Conservation (phyloP, 208 protist species). For the Crithidia bombi region DNA sequence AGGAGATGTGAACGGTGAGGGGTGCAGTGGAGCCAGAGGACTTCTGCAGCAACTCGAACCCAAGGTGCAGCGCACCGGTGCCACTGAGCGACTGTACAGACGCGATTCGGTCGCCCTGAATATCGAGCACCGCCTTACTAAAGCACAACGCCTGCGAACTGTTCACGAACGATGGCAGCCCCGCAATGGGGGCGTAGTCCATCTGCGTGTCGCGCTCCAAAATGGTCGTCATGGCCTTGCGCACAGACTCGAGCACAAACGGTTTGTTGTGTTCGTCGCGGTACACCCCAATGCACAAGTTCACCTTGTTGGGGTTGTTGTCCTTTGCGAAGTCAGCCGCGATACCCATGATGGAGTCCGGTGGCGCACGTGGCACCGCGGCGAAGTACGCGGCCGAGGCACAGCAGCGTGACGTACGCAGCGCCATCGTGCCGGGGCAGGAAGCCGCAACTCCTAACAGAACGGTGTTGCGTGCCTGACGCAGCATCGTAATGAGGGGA, state of each 20-base stretch:
- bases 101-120: conserved; percentile 57
- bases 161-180: conserved; percentile 81
- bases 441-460: neutral
- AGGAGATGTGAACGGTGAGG: conserved; percentile 50
- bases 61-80: conserved; percentile 80
- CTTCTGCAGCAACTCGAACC: conserved; percentile 55
- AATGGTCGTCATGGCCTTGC: conserved; percentile 54
- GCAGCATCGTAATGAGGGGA: conserved; percentile 13
- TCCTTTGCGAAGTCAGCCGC: conserved; percentile 73
- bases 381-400: conserved; percentile 47
- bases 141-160: conserved; percentile 86
- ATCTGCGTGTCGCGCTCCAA: conserved; percentile 50
- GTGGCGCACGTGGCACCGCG: conserved; percentile 47
- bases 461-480: conserved; percentile 1
- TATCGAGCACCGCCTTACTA: conserved; percentile 58
- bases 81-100: conserved; percentile 82
- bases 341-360: conserved; percentile 81
- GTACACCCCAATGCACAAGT: conserved; percentile 97
- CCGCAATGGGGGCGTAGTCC: conserved; percentile 97
- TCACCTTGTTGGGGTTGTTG: conserved; percentile 90
- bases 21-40: conserved; percentile 24
- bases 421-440: neutral
- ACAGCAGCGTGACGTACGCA: conserved; percentile 1
- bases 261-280: conserved; percentile 92
- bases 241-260: conserved; percentile 91